phyloP scores from a whole-genome alignment of 73 alveolate species.

The Tetrahymena borealis region DNA sequence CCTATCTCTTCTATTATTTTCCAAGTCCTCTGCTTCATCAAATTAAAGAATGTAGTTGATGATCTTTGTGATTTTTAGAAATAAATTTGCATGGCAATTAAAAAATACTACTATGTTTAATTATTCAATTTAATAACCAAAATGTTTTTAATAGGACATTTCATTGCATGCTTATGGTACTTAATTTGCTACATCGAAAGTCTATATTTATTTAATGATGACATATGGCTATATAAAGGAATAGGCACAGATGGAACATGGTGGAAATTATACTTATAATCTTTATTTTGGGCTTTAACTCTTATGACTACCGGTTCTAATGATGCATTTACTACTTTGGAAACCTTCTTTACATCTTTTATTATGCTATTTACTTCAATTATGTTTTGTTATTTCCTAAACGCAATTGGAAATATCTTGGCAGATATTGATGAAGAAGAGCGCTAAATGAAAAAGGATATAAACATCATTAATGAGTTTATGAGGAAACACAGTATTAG shows the following conservation, averaged over 20 bases:
- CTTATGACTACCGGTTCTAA: background rate
- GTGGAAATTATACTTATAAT: background rate
- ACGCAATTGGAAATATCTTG: background rate
- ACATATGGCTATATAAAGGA: background rate
- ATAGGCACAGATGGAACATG: no score
- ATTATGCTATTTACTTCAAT: background rate
- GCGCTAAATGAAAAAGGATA: background rate
- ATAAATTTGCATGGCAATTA: background rate
- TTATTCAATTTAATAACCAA: background rate
- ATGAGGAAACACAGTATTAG: background rate
- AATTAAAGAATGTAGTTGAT: background rate
- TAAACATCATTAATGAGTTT: background rate
- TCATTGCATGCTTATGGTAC: background rate
- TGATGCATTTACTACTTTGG: background rate
- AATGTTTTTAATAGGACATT: background rate
- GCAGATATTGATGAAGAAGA: background rate
- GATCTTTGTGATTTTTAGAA: background rate
- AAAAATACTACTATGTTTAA: background rate
- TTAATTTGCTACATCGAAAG: background rate
- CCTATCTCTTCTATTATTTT: background rate
- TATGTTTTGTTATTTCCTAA: background rate
- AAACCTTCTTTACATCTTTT: background rate
- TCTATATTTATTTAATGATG: background rate
- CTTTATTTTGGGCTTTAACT: background rate
- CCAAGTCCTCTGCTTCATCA: background rate